These are phyloP conservation scores for Solioccasus polychromus DNA, from an alignment of 768 basidiomycete genomes.

Conservation along the genomic window DNA sequence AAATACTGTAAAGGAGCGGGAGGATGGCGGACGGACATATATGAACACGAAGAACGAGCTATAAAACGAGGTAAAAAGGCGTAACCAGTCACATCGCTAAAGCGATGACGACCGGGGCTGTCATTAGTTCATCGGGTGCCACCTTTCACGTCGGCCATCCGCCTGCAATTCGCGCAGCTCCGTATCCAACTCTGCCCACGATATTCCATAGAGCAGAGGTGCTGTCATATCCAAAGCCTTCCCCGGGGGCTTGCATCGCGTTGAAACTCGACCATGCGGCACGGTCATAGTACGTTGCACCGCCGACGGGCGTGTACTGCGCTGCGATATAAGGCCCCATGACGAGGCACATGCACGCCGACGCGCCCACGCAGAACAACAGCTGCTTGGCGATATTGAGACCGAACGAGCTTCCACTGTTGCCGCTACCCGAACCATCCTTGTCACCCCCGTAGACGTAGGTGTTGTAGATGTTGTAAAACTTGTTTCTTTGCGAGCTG, in stretches of 20 bases:
- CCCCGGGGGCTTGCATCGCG: constrained; percentile 62
- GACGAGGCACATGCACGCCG: constrained; percentile 58
- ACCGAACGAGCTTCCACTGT: constrained; percentile 26
- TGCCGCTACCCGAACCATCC: constrained; percentile 26
- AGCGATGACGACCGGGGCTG: constrained; percentile 9
- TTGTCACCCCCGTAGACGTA: constrained; percentile 49
- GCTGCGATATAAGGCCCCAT: constrained; percentile 58
- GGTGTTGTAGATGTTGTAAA: constrained; percentile 88
- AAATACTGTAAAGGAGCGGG: constrained; percentile 5
- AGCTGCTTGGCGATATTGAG: constrained; percentile 43
- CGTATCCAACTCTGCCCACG: constrained; percentile 68
- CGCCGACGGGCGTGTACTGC: constrained; percentile 56
- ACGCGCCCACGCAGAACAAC: constrained; percentile 58
- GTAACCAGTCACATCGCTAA: constrained; percentile 5
- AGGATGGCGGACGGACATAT: constrained; percentile 16
- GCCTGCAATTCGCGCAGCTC: constrained; percentile 70
- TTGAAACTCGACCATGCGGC: constrained; percentile 80
- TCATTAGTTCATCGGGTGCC: neutral
- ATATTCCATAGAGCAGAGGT: constrained; percentile 66
- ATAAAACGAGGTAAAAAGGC: neutral
- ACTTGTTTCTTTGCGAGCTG: constrained; percentile 46
- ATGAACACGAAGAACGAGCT: constrained; percentile 14
- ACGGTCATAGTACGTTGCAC: constrained; percentile 75
- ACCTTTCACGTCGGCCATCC: constrained; percentile 70
- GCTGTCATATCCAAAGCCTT: constrained; percentile 63